Evolutionary conservation across 768 basidiomycete genomes (phyloP), one percentile per base, ranked within the genome.

Genomic region (Filobasidium wieringae): DNA sequence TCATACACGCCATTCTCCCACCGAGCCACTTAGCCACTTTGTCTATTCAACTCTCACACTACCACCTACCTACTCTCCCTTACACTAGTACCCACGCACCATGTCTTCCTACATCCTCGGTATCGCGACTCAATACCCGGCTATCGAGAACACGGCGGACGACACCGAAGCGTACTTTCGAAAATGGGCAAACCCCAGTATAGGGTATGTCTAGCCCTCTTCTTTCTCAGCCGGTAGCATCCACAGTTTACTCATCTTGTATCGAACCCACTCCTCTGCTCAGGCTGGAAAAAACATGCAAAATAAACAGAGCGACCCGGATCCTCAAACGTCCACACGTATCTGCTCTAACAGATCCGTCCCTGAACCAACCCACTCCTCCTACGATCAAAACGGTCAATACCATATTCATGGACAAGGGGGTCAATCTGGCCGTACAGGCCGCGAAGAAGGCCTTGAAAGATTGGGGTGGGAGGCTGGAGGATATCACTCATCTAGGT

Each of bases 401-500:
- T 47, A 41, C 29, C 30, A 50, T 54, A 14, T 63, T 60, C 19
- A 57, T 63, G 55, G 55, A 60, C 24, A 47, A 60, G 26, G 63
- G 63, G 1, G 45, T 63, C 4, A 40, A 53, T 29, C 34, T 63
- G 7, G 63, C 59, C 5, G 22, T 57, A 14, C 24, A 22, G 17
- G 63, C 63, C 11, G 59, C 50, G 2, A 43, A 55, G 36, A 53
- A 58, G 52, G 61, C 56, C 30, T 30, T 63, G 24, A 31, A 19
- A 22, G 63, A 63, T 39, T 63, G 63, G 63, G 59, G 59, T 19
- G 53, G 58, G 24, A 33, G 36, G 24, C n/a, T 26, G 26, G 43
- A 57, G 31, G 55, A 57, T 53, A 60, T 63, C 41, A 63, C 59
- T 12, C 63, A 63, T 57, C 39, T 63, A 31, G 32, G 59, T 60